Conservation (phyloP, 495 filamentous ascomycete species). For the Oidiodendron maius region DNA sequence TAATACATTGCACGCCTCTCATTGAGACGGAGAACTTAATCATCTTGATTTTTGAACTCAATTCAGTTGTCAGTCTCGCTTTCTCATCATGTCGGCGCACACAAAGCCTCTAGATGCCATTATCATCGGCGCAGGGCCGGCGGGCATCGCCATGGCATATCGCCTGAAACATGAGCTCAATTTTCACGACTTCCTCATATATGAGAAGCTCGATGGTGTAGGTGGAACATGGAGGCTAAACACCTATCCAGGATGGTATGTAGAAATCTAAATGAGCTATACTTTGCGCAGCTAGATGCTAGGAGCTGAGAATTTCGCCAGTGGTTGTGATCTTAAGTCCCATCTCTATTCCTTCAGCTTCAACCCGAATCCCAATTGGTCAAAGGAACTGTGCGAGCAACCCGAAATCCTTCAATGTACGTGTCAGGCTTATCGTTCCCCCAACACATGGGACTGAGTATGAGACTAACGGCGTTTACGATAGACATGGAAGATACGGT, state of each 20-base stretch:
- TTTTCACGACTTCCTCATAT: constrained; percentile 23
- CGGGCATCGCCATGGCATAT: constrained; percentile 25
- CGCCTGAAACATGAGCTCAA: constrained; percentile 22
- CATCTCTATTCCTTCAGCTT: constrained; percentile 28
- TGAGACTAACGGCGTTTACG: background rate
- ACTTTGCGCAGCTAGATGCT: background rate
- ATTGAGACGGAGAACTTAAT: background rate
- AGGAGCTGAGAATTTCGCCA: constrained; percentile 1
- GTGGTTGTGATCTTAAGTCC: constrained; percentile 23
- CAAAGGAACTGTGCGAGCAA: constrained; percentile 22
- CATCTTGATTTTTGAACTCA: background rate
- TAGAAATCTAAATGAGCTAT: background rate
- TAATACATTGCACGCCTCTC: background rate
- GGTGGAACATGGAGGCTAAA: constrained; percentile 28
- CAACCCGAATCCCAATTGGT: constrained; percentile 28
- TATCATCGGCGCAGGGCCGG: constrained; percentile 21
- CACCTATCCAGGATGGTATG: constrained; percentile 25
- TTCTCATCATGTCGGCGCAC: no score
- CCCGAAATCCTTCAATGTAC: constrained; percentile 25
- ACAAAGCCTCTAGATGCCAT: constrained; percentile 6
- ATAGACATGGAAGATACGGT: constrained; percentile 30
- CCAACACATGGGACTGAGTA: background rate
- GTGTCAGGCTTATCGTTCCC: background rate
- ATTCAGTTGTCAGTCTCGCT: no score
- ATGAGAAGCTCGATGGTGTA: constrained; percentile 21